Evolutionary conservation across 2,329 filamentous ascomycete species (phyloP).

Genomic region (Pezicula radicicola): DNA sequence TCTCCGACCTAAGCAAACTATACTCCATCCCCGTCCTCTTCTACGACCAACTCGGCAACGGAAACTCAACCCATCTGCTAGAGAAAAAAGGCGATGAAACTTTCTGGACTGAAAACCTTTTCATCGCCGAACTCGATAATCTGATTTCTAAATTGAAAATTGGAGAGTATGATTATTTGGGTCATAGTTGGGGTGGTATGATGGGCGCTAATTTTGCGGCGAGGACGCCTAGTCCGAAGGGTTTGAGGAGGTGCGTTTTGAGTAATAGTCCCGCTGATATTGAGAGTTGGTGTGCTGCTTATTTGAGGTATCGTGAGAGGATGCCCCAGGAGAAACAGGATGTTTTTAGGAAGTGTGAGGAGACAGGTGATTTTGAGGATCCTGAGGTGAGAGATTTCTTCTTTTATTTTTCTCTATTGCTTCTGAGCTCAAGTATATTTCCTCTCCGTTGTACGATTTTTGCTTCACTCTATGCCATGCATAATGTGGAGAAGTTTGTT

Average conservation of each 20-base stretch:
- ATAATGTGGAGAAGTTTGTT: no score
- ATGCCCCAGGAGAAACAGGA: slow-evolving; percentile 20
- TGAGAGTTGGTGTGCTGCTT: slow-evolving; percentile 13
- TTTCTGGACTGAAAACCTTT: slow-evolving; percentile 46
- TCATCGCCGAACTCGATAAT: slow-evolving; percentile 45
- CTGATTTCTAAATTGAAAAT: neutral
- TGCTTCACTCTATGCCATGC: no score
- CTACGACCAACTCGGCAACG: slow-evolving; percentile 52
- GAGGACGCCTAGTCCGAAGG: neutral
- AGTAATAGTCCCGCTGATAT: neutral
- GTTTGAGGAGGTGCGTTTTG: slow-evolving; percentile 1
- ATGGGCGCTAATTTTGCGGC: neutral
- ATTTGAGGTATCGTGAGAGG: slow-evolving; percentile 11
- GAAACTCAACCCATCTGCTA: slow-evolving; percentile 41
- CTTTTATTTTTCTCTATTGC: no score
- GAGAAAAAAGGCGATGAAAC: slow-evolving; percentile 37
- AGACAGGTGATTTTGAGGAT: neutral
- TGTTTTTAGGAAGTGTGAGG: slow-evolving; percentile 12
- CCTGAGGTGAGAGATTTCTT: neutral
- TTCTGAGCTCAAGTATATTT: no score
- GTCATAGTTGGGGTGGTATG: slow-evolving; percentile 4
- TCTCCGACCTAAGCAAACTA: slow-evolving; percentile 33
- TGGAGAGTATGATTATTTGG: neutral
- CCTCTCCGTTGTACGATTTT: no score
- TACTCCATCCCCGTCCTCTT: slow-evolving; percentile 42